Percentiles rank a stretch among this genome's conserved stretches.
Conservation (phyloP, 352 stramenopile genomes). For the Globisporangium parvum region DNA sequence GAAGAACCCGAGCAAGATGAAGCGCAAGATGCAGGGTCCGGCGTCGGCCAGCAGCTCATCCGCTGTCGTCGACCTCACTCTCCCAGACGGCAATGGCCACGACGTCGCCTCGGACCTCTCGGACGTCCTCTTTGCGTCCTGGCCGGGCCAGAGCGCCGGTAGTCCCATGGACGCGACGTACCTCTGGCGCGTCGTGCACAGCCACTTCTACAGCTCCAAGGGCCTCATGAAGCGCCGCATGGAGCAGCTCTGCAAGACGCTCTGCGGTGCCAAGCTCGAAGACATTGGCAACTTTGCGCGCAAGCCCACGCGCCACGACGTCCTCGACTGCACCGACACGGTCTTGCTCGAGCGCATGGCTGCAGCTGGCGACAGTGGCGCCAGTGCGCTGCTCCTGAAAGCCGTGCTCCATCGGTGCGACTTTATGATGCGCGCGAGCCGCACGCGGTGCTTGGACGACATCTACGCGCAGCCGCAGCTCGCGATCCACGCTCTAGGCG, state of each 20-base stretch:
- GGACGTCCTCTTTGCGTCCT: constrained; percentile 78
- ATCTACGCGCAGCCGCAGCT: constrained; percentile 38
- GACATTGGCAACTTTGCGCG: constrained; percentile 51
- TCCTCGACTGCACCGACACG: constrained; percentile 58
- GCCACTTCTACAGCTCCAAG: constrained; percentile 62
- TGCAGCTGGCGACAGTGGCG: background rate
- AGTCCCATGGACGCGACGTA: constrained; percentile 68
- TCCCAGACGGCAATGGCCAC: constrained; percentile 21
- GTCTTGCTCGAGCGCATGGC: constrained; percentile 46
- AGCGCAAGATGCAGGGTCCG: constrained; percentile 25
- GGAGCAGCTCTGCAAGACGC: constrained; percentile 57
- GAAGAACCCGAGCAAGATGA: constrained; percentile 33
- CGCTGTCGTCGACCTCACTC: constrained; percentile 15
- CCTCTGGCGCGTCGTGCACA: constrained; percentile 72
- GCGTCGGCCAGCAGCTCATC: background rate
- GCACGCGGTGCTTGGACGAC: constrained; percentile 56
- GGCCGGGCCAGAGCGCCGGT: constrained; percentile 65
- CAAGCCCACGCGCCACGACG: constrained; percentile 30
- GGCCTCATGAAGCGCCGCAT: constrained; percentile 61
- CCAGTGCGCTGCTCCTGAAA: constrained; percentile 31
- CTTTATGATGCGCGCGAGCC: constrained; percentile 70
- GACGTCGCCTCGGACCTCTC: constrained; percentile 33
- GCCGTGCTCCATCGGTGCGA: constrained; percentile 71
- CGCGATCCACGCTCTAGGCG: constrained; percentile 27
- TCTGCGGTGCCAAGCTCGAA: constrained; percentile 63